A percentile compares a stretch with the other conserved stretches of the same genome.
These are phyloP conservation scores for Chlorella sorokiniana DNA, from an alignment of 139 green algal species.

Conservation along the genomic window DNA sequence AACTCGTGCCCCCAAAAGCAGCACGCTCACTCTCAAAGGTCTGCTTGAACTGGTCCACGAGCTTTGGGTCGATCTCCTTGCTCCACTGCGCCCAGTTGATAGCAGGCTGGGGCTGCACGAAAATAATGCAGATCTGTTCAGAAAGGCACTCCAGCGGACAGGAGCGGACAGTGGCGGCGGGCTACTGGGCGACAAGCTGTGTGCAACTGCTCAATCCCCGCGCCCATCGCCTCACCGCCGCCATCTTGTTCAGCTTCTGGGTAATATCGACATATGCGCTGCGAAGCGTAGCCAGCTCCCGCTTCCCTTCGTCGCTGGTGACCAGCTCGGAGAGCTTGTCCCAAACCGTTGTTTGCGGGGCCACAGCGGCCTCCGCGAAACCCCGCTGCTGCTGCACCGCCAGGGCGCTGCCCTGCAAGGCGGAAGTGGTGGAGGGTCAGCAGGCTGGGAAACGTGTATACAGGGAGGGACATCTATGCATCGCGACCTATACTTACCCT, in stretches of 20 bases:
- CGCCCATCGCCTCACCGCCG: background rate
- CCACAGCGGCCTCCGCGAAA: conserved; percentile 50
- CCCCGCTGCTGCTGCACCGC: conserved; percentile 36
- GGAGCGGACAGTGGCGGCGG: background rate
- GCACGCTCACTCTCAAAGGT: conserved; percentile 40
- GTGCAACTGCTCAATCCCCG: background rate
- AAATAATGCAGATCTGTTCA: background rate
- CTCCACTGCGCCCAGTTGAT: conserved; percentile 41
- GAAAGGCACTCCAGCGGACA: background rate
- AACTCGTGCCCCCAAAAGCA: no score
- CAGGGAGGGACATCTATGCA: background rate
- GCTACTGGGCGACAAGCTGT: background rate
- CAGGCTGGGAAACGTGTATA: background rate
- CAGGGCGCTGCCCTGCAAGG: conserved; percentile 1
- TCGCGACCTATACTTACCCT: conserved; percentile 9
- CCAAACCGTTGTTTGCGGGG: conserved; percentile 41
- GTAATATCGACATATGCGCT: conserved; percentile 45
- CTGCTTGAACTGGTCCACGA: conserved; percentile 45
- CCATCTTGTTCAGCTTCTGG: conserved; percentile 2
- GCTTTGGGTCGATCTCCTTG: conserved; percentile 38
- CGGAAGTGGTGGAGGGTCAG: background rate
- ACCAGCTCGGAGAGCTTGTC: conserved; percentile 43
- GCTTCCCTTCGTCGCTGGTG: conserved; percentile 50
- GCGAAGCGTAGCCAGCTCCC: conserved; percentile 45
- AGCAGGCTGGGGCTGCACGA: background rate